Conservation (phyloP, 1,284 basidiomycete genomes). For the Volvariella surrecta region DNA sequence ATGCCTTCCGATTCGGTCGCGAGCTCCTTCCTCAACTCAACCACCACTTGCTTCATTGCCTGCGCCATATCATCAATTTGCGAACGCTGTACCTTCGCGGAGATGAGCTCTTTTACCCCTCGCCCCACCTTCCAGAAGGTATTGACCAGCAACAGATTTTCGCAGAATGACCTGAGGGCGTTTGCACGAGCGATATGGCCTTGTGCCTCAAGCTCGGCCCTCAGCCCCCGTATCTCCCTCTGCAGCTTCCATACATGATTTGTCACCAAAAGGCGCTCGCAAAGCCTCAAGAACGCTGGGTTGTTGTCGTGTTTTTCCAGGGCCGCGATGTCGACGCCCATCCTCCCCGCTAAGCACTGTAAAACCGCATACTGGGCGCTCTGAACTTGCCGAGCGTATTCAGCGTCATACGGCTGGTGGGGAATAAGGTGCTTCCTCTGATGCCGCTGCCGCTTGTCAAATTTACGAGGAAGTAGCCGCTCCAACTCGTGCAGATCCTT, state of each 20-base stretch:
- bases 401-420: no score
- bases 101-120: conserved; percentile 20
- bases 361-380: neutral
- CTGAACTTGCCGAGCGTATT: neutral
- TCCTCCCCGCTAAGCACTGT: neutral
- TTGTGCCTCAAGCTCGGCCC: conserved; percentile 14
- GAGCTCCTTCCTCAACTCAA: conserved; percentile 32
- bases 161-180: conserved; percentile 28
- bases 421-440: no score
- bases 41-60: conserved; percentile 32
- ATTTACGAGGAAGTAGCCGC: no score
- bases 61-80: conserved; percentile 25
- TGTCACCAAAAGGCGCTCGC: conserved; percentile 29
- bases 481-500: no score
- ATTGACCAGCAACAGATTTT: conserved; percentile 27
- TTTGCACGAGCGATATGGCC: conserved; percentile 14
- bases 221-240: conserved; percentile 24
- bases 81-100: conserved; percentile 24
- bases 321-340: conserved; percentile 11
- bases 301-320: conserved; percentile 13
- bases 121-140: conserved; percentile 28
- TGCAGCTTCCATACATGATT: conserved; percentile 34
- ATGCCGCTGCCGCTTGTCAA: no score
- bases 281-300: conserved; percentile 27
- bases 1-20: conserved; percentile 33